phyloP scores from a whole-genome alignment of 257 asterid genomes.

The Henckelia pumila region DNA sequence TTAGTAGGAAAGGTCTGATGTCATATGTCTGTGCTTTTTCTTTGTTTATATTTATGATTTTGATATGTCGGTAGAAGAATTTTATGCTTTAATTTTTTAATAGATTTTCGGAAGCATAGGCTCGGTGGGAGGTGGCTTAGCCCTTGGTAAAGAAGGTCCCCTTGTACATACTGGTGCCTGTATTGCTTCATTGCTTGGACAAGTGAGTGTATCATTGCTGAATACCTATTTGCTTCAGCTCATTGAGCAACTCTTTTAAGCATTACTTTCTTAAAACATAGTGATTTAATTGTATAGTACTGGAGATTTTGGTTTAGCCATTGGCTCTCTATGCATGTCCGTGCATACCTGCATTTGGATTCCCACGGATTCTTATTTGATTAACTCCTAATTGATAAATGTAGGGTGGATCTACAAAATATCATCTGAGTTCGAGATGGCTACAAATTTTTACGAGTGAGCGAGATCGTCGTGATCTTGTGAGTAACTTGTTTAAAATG shows the following conservation, averaged over 20 bases:
- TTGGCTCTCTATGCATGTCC: background rate
- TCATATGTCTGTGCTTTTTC: constrained; percentile 10
- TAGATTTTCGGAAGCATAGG: constrained; percentile 99
- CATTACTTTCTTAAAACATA: background rate
- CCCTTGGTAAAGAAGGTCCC: constrained; percentile 99
- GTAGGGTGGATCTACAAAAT: constrained; percentile 97
- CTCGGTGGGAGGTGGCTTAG: constrained; percentile 98
- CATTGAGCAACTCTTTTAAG: background rate
- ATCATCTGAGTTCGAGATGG: constrained; percentile 92
- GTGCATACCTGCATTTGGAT: background rate
- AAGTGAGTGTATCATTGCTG: constrained; percentile 50
- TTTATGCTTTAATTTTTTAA: constrained; percentile 17
- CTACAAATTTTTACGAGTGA: constrained; percentile 88
- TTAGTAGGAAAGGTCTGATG: constrained; percentile 83
- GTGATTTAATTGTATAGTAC: background rate
- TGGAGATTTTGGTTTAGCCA: constrained; percentile 16
- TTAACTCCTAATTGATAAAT: constrained; percentile 20
- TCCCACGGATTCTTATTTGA: background rate
- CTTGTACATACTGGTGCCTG: constrained; percentile 99
- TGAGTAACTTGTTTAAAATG: constrained; percentile 39
- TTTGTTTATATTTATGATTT: constrained; percentile 15
- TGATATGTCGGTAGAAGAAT: constrained; percentile 13
- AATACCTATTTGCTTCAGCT: constrained; percentile 8
- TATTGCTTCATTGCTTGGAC: constrained; percentile 98
- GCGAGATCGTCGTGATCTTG: constrained; percentile 99